Conservation (phyloP, 768 basidiomycete species). For the Lactarius vividus region DNA sequence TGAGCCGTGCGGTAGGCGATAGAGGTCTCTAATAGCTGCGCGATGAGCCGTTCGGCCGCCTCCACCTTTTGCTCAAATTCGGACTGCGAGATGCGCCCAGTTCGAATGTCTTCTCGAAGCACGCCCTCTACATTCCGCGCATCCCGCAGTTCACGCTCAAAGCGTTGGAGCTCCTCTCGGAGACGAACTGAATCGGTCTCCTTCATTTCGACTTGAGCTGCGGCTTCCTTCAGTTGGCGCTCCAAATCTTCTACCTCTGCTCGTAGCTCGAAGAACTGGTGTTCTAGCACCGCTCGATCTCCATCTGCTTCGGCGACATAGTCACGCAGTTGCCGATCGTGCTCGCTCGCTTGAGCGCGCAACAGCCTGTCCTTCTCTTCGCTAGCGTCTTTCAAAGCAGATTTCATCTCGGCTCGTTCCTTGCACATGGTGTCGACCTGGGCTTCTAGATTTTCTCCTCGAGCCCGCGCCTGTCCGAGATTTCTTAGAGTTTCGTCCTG, state of each 20-base stretch:
- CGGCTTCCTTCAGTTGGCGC: constrained; percentile 61
- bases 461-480: constrained; percentile 70
- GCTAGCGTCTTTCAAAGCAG: constrained; percentile 63
- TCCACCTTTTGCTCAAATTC: constrained; percentile 68
- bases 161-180: constrained; percentile 68
- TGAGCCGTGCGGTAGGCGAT: constrained; percentile 76
- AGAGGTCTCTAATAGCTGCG: constrained; percentile 79
- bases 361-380: constrained; percentile 78
- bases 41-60: constrained; percentile 63
- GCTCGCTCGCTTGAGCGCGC: constrained; percentile 65
- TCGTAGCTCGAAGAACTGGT: constrained; percentile 75
- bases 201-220: constrained; percentile 57
- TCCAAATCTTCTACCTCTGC: constrained; percentile 59
- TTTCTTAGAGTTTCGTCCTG: constrained; percentile 68
- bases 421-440: constrained; percentile 68
- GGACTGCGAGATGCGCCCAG: constrained; percentile 65
- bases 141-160: constrained; percentile 68
- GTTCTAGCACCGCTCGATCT: constrained; percentile 88
- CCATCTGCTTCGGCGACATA: constrained; percentile 92
- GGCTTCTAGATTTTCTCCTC: constrained; percentile 71
- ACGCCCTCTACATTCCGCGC: constrained; percentile 64
- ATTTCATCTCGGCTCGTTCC: constrained; percentile 71
- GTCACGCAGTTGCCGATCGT: constrained; percentile 71
- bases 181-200: constrained; percentile 66
- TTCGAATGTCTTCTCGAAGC: constrained; percentile 69